phyloP scores from a whole-genome alignment of 495 filamentous ascomycete genomes.

The Cetradonia linearis region DNA sequence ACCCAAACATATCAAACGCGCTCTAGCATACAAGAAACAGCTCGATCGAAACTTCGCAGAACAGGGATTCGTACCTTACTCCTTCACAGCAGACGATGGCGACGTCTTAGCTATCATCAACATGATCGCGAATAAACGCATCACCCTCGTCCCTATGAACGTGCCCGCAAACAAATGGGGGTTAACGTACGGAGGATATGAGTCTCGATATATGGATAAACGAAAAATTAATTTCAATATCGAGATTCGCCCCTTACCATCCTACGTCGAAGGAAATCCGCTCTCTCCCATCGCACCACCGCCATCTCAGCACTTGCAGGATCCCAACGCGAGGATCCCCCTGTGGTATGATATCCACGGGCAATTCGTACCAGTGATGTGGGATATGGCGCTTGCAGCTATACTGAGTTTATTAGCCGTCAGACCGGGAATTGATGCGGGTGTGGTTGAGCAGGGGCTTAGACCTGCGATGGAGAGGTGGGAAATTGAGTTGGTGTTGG shows the following conservation, averaged over 20 bases:
- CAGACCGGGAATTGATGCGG: slow-evolving; percentile 45
- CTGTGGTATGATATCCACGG: slow-evolving; percentile 75
- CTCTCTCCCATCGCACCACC: slow-evolving; percentile 33
- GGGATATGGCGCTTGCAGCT: slow-evolving; percentile 52
- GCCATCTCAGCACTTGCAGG: slow-evolving; percentile 15
- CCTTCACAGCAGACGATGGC: slow-evolving; percentile 49
- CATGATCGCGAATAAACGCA: slow-evolving; percentile 48
- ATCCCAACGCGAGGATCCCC: slow-evolving; percentile 44
- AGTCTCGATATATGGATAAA: slow-evolving; percentile 60
- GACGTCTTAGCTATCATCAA: slow-evolving; percentile 60
- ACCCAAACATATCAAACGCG: slow-evolving; percentile 26
- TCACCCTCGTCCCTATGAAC: slow-evolving; percentile 46
- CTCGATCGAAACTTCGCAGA: slow-evolving; percentile 34
- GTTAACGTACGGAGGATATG: slow-evolving; percentile 58
- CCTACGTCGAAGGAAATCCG: slow-evolving; percentile 53
- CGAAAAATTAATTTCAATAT: slow-evolving; percentile 51
- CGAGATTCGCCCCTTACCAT: slow-evolving; percentile 44
- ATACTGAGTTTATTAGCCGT: slow-evolving; percentile 49
- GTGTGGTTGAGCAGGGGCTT: slow-evolving; percentile 44
- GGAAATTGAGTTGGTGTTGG: slow-evolving; percentile 54
- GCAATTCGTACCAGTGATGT: slow-evolving; percentile 48
- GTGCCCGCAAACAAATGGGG: slow-evolving; percentile 62
- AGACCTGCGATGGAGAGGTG: slow-evolving; percentile 54
- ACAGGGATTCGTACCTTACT: slow-evolving; percentile 27
- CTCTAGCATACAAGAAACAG: slow-evolving; percentile 29